A percentile compares a stretch with the other conserved stretches of the same genome.
Evolutionary conservation across 2,329 filamentous ascomycete species (phyloP).

Genomic region (Tetracladium maxilliforme): DNA sequence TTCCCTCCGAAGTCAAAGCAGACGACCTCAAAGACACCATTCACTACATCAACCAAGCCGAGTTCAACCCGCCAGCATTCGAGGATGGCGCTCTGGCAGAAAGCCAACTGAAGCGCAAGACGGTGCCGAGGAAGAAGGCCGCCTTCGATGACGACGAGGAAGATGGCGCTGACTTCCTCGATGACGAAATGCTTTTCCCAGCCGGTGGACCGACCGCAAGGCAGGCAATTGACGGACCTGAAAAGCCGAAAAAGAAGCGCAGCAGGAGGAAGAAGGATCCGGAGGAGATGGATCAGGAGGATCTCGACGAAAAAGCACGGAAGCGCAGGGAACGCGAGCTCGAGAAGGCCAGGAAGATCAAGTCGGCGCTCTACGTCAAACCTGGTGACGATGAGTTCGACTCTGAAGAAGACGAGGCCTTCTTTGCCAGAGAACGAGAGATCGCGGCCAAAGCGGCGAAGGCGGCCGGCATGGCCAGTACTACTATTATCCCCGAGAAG

Average conservation of each 20-base stretch:
- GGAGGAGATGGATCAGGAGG: constrained; percentile 25
- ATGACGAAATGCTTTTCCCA: constrained; percentile 50
- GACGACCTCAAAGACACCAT: constrained; percentile 52
- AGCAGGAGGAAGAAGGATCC: constrained; percentile 19
- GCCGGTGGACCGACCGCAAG: constrained; percentile 47
- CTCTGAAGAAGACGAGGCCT: constrained; percentile 54
- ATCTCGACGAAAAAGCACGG: constrained; percentile 38
- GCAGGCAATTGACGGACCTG: constrained; percentile 34
- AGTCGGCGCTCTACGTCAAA: constrained; percentile 69
- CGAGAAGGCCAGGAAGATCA: constrained; percentile 69
- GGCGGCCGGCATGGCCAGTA: constrained; percentile 12
- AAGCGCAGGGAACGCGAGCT: constrained; percentile 51
- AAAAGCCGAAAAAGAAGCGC: constrained; percentile 44
- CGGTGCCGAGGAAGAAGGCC: constrained; percentile 35
- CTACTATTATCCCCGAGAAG: constrained; percentile 4
- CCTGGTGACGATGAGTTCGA: constrained; percentile 85
- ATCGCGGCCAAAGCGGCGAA: constrained; percentile 38
- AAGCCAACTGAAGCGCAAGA: constrained; percentile 64
- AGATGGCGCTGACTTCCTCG: constrained; percentile 38
- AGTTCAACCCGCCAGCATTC: constrained; percentile 65
- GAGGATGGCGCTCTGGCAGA: constrained; percentile 63
- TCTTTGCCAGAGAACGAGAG: constrained; percentile 64
- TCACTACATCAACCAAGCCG: constrained; percentile 61
- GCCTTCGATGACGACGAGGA: constrained; percentile 60
- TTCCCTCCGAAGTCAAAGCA: constrained; percentile 52